Evolutionary conservation across 352 stramenopile species (phyloP).

Genomic region (Pythium oligandrum): DNA sequence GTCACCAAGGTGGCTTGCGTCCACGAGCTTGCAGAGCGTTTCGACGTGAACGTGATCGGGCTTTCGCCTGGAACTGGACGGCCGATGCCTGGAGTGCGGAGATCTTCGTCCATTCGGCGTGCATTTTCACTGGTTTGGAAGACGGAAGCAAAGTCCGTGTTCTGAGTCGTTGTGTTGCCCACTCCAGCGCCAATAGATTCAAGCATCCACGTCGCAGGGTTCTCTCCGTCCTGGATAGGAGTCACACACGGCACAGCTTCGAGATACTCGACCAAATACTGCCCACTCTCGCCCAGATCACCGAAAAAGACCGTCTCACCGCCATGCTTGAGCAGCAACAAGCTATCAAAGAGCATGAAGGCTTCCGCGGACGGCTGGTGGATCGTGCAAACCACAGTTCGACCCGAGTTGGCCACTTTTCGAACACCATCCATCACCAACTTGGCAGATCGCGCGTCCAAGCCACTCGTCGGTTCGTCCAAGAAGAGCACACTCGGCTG

Average conservation of each 20-base stretch:
- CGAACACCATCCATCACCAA: conserved; percentile 43
- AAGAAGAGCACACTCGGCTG: conserved; percentile 24
- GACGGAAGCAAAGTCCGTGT: background rate
- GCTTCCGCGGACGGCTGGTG: background rate
- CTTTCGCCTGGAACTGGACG: too few species aligned
- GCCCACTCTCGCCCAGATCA: background rate
- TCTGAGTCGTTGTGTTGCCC: background rate
- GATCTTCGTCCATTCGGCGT: background rate
- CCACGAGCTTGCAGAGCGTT: background rate
- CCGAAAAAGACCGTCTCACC: conserved; percentile 37
- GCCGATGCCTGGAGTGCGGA: background rate
- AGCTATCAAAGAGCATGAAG: background rate
- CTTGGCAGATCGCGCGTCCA: conserved; percentile 60
- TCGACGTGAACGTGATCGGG: conserved; percentile 10
- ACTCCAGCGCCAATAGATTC: background rate
- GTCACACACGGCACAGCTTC: background rate
- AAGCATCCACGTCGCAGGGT: background rate
- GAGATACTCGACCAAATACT: background rate
- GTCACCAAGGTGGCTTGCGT: background rate
- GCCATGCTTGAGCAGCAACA: conserved; percentile 34
- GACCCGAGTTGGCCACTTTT: background rate
- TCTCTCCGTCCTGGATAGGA: background rate
- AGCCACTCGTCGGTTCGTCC: conserved; percentile 16
- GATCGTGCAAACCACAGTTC: conserved; percentile 26
- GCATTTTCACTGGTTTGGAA: background rate